Percentiles rank a stretch among this genome's conserved stretches.
Conservation (phyloP, 148 eudicot species). For the Amaranthus palmeri region DNA sequence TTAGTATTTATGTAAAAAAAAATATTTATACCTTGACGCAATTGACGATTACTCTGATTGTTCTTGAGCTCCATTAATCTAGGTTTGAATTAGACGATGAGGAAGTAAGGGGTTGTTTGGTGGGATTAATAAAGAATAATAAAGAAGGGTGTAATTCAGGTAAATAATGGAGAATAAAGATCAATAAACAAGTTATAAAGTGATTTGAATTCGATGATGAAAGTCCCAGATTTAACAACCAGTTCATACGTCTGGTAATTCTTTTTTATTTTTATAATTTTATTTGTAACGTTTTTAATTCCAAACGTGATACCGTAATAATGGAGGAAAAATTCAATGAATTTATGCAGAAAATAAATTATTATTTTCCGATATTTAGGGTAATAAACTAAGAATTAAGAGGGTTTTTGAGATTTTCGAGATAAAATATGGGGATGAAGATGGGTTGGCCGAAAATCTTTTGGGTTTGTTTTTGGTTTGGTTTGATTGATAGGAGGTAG, state of each 20-base stretch:
- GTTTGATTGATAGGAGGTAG: too few species aligned
- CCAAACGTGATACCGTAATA: too few species aligned
- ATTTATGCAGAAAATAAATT: too few species aligned
- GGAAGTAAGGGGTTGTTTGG: constrained; percentile 21
- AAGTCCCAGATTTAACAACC: constrained; percentile 56
- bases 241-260: constrained; percentile 82
- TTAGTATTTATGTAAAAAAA: neutral
- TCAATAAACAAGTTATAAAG: constrained; percentile 61
- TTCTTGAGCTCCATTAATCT: constrained; percentile 51
- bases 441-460: too few species aligned
- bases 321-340: too few species aligned
- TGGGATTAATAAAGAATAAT: constrained; percentile 34
- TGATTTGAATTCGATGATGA: constrained; percentile 56
- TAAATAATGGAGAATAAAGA: constrained; percentile 42
- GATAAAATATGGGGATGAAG: too few species aligned
- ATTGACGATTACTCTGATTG: constrained; percentile 58
- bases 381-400: too few species aligned
- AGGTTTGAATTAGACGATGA: constrained; percentile 13
- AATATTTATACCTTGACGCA: constrained; percentile 44
- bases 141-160: constrained; percentile 43
- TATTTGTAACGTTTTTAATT: too few species aligned
- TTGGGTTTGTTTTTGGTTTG: too few species aligned
- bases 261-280: too few species aligned
- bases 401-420: too few species aligned
- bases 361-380: too few species aligned